A percentile compares a stretch with the other conserved stretches of the same genome.
These are phyloP conservation scores for Zymoseptoria crescenta DNA, from an alignment of 2,329 filamentous ascomycete species.

Conservation along the genomic window DNA sequence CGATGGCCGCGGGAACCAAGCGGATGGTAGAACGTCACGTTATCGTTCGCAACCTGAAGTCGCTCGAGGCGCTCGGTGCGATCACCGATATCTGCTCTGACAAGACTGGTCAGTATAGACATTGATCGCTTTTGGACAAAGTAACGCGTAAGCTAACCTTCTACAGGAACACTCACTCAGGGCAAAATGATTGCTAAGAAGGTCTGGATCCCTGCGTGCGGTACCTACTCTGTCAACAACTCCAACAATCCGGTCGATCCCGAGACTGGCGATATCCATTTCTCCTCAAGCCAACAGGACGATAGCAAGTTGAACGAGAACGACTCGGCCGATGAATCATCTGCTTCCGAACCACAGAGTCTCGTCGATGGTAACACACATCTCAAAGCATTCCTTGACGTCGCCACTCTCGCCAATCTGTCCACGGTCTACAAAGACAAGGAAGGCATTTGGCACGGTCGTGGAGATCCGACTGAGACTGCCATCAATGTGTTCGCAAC, in stretches of 20 bases:
- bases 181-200: slow-evolving; percentile 57
- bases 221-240: slow-evolving; percentile 53
- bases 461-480: slow-evolving; percentile 64
- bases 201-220: slow-evolving; percentile 53
- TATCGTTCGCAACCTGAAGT: slow-evolving; percentile 57
- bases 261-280: slow-evolving; percentile 52
- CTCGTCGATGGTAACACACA: slow-evolving; percentile 39
- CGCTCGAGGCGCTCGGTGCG: slow-evolving; percentile 57
- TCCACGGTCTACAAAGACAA: slow-evolving; percentile 52
- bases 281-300: slow-evolving; percentile 1
- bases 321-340: slow-evolving; percentile 9
- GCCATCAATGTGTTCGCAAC: slow-evolving; percentile 67
- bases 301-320: slow-evolving; percentile 14
- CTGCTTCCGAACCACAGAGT: slow-evolving; percentile 12
- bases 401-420: slow-evolving; percentile 59
- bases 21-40: slow-evolving; percentile 58
- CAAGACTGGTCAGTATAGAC: slow-evolving; percentile 43
- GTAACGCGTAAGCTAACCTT: background rate
- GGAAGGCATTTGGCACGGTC: slow-evolving; percentile 53
- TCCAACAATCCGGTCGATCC: slow-evolving; percentile 53
- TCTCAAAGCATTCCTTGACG: slow-evolving; percentile 48
- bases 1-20: slow-evolving; percentile 50
- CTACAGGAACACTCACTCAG: slow-evolving; percentile 44
- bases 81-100: slow-evolving; percentile 62
- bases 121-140: background rate